Percentiles rank a stretch among this genome's conserved stretches.
Evolutionary conservation across 2,329 filamentous ascomycete genomes (phyloP).

Genomic region (Fusarium fujikuroi): DNA sequence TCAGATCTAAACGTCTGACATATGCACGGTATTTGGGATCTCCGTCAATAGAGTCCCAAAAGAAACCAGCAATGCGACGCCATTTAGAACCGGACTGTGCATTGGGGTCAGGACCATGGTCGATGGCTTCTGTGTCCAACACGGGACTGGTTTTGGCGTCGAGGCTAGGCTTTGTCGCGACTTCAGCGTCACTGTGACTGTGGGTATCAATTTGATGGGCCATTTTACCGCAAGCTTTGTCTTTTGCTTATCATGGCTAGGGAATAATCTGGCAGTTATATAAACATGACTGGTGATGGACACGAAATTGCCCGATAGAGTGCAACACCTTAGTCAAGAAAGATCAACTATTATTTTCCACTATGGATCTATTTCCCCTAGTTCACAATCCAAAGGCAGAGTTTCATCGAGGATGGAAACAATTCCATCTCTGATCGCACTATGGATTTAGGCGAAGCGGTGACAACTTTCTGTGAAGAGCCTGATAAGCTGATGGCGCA

Average conservation of each 20-base stretch:
- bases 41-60: neutral
- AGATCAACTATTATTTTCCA: neutral
- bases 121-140: neutral
- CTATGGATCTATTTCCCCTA: neutral
- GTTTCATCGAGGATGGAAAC: neutral
- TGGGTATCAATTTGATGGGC: neutral
- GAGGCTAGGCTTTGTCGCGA: neutral
- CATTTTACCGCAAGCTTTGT: neutral
- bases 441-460: neutral
- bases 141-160: neutral
- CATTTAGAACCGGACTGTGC: neutral
- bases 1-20: neutral
- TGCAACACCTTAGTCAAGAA: neutral
- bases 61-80: neutral
- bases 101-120: neutral
- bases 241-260: no score
- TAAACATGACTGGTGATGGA: neutral
- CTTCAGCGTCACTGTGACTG: neutral
- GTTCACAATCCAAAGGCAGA: neutral
- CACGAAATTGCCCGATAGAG: neutral
- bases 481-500: neutral
- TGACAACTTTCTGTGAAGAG: neutral
- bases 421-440: fast-evolving
- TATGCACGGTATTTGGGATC: neutral
- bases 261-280: neutral